These are phyloP conservation scores for Colletotrichum neosansevieriae DNA, from an alignment of 2,329 filamentous ascomycete genomes.

Conservation along the genomic window DNA sequence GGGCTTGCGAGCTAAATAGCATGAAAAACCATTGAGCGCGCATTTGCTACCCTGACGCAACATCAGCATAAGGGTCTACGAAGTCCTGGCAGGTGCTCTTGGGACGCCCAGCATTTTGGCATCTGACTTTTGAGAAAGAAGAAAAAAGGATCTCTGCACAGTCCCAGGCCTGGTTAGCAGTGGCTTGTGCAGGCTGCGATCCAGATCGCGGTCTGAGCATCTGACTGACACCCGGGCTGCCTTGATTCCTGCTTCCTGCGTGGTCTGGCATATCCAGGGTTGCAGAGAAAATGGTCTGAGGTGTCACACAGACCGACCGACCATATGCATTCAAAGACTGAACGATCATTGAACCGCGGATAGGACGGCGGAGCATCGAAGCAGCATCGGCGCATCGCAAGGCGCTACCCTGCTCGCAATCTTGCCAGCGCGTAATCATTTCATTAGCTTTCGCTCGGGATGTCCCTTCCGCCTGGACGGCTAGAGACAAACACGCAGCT, in stretches of 20 bases:
- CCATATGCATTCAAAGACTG: no score
- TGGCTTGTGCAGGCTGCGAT: neutral
- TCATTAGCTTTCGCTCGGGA: slow-evolving; percentile 16
- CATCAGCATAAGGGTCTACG: no score
- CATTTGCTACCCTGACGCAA: no score
- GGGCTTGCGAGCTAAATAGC: no score
- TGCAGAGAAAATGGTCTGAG: slow-evolving; percentile 9
- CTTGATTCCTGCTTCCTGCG: neutral
- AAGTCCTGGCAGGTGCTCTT: neutral
- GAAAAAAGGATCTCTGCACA: slow-evolving; percentile 6
- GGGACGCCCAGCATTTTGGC: slow-evolving; percentile 14
- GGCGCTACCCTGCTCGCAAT: slow-evolving; percentile 8
- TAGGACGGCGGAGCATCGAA: neutral
- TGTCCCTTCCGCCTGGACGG: slow-evolving; percentile 24
- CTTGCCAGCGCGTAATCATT: neutral
- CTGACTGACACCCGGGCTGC: neutral
- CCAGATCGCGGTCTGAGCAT: no score
- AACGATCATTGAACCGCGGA: no score
- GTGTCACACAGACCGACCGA: neutral
- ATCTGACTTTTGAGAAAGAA: neutral
- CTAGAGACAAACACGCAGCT: slow-evolving; percentile 15
- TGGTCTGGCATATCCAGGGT: slow-evolving; percentile 5
- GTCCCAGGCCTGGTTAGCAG: neutral
- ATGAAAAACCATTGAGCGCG: no score
- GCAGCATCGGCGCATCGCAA: neutral